A percentile compares a stretch with the other conserved stretches of the same genome.
phyloP scores from a whole-genome alignment of 345 rosid genomes.

The Mangifera indica region DNA sequence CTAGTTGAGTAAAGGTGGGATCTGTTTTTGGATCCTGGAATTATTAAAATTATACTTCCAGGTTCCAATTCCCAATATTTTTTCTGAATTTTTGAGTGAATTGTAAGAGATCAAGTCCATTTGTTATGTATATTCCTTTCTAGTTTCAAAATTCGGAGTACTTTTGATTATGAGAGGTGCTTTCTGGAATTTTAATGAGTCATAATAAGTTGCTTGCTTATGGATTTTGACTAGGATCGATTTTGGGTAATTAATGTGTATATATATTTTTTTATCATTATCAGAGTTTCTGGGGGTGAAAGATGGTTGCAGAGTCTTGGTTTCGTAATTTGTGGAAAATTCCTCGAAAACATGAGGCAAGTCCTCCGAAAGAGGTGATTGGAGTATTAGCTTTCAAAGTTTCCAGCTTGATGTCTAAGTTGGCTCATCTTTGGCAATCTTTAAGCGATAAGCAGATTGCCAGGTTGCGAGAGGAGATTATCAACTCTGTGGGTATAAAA shows the following conservation, averaged over 20 bases:
- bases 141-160: not conserved
- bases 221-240: not conserved
- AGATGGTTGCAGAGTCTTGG: constrained; percentile 90
- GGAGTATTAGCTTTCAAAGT: constrained; percentile 89
- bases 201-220: not conserved
- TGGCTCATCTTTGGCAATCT: constrained; percentile 89
- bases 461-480: constrained; percentile 72
- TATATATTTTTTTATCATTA: not conserved
- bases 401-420: constrained; percentile 81
- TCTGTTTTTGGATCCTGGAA: constrained; percentile 11
- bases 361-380: constrained; percentile 54
- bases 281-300: constrained; percentile 28
- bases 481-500: constrained; percentile 58
- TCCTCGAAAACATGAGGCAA: constrained; percentile 54
- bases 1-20: not conserved
- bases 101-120: constrained; percentile 4
- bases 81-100: not conserved
- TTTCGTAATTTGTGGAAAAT: constrained; percentile 75
- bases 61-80: not conserved
- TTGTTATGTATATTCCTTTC: not conserved
- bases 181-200: not conserved
- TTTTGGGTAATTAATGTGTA: constrained; percentile 9
- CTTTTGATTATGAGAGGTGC: not conserved
- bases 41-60: not conserved
- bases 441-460: constrained; percentile 76